These are phyloP conservation scores for Xerocomus amazonicus DNA, from an alignment of 1,284 basidiomycete species.

Conservation along the genomic window DNA sequence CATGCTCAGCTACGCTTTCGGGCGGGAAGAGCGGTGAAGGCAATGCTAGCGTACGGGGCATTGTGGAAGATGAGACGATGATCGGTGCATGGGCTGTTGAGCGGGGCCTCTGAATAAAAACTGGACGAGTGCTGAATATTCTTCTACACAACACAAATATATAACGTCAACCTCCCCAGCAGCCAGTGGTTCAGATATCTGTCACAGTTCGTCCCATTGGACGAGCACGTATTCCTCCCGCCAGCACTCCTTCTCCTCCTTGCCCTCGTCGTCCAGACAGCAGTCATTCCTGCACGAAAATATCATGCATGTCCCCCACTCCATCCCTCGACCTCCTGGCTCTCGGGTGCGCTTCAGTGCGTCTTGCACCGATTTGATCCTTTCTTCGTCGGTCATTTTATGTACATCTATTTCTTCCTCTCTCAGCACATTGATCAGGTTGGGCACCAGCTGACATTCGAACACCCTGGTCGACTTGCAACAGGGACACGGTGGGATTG, in stretches of 20 bases:
- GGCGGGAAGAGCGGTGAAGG: slow-evolving; percentile 15
- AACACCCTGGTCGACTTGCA: slow-evolving; percentile 66
- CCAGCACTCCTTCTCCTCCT: slow-evolving; percentile 53
- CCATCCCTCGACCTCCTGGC: slow-evolving; percentile 56
- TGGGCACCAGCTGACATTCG: slow-evolving; percentile 86
- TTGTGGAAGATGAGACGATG: slow-evolving; percentile 18
- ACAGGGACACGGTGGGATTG: slow-evolving; percentile 53
- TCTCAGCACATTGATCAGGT: slow-evolving; percentile 71
- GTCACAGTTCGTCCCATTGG: slow-evolving; percentile 58
- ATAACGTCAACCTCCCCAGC: slow-evolving; percentile 17
- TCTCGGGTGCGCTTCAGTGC: slow-evolving; percentile 45
- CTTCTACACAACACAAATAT: slow-evolving; percentile 9
- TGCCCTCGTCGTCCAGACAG: slow-evolving; percentile 41
- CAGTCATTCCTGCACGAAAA: slow-evolving; percentile 79
- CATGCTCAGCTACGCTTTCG: slow-evolving; percentile 19
- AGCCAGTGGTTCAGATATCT: slow-evolving; percentile 4
- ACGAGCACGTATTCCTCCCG: slow-evolving; percentile 69
- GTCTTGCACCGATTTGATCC: slow-evolving; percentile 51
- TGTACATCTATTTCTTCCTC: slow-evolving; percentile 25
- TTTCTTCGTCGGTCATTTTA: slow-evolving; percentile 54
- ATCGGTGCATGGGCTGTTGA: slow-evolving; percentile 26
- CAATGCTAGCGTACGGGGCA: slow-evolving; percentile 28
- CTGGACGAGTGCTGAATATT: slow-evolving; percentile 7
- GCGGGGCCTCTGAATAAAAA: slow-evolving; percentile 22
- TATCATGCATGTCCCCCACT: slow-evolving; percentile 81